Base-by-base conservation (phyloP, 108 stramenopile genomes). In the Nitzschia sp. region DNA sequence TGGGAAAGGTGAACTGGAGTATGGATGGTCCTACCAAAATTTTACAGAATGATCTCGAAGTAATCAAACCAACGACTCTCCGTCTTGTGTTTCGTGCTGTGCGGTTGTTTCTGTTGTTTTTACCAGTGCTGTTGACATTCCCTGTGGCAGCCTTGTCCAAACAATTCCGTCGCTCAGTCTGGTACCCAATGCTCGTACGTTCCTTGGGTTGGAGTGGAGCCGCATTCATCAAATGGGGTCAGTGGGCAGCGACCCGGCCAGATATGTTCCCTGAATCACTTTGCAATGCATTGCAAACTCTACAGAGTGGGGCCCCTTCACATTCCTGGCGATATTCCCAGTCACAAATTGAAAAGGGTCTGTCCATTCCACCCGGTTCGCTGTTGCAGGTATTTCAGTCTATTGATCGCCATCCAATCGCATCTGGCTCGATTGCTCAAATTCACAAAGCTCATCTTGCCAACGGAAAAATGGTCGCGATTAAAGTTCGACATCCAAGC, bases 151-250 rank as follows among this genome's bases (percentile, higher is more conserved):
- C 55, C 9, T 40, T 76, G 24, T 82, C 75, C 17, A 22, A 65
- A 37, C 41, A 39, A 25, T 86, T 86, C 63, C 85, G 88, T 5
- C 24, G 63, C 39, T 34, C 61, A 17, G 53, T 77, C 24, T 89
- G 83, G 84, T 89, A 80, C 69, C 60, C 51, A 15, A 69, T 77
- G 70, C 10, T 89, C 7, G 77, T 74, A 15, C 41, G 42, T 10
- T 78, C 71, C 52, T 65, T 89, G 1, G 81, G 70, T 11, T 50
- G 40, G n/a, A 59, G 69, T 41, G 88, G 85, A 7, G 78, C 90
- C 11, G 89, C 89, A 25, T 89, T 87, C 67, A 88, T 89, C 77
- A 91, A 94, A 75, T 94, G 90, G 89, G 92, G 86, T 38, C 86
- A 86, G 73, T 86, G 86, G 86, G 80, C 80, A 10, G 53, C 70